phyloP scores from a whole-genome alignment of 345 rosid genomes.

The Alliaria petiolata region DNA sequence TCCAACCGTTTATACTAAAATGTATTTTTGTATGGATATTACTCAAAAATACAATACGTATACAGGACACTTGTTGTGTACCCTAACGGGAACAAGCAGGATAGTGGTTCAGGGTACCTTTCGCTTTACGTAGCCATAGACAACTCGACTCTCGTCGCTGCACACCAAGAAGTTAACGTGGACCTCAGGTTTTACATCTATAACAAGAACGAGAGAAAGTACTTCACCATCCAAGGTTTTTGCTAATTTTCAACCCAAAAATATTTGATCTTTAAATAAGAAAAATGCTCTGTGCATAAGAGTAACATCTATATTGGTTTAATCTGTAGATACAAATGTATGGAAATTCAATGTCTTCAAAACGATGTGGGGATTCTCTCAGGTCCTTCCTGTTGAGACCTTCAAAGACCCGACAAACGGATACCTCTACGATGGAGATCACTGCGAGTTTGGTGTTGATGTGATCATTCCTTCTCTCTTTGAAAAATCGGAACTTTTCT shows the following conservation, averaged over 20 bases:
- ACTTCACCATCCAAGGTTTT: slow-evolving; percentile 18
- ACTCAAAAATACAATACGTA: neutral
- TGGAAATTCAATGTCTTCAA: neutral
- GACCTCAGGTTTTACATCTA: slow-evolving; percentile 17
- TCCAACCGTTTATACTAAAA: too few species aligned
- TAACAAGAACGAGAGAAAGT: neutral
- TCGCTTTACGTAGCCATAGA: slow-evolving; percentile 15
- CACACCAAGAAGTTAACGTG: neutral
- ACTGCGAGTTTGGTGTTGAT: slow-evolving; percentile 5
- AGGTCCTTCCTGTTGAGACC: neutral
- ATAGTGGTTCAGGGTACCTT: neutral
- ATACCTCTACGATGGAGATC: neutral
- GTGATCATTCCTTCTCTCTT: neutral
- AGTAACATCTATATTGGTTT: neutral
- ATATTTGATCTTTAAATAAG: too few species aligned
- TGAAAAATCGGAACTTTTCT: neutral
- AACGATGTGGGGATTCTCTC: neutral
- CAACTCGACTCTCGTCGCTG: neutral
- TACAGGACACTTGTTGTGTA: neutral
- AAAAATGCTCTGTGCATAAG: neutral
- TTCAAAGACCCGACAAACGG: neutral
- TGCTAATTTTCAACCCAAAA: neutral
- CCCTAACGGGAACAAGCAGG: neutral
- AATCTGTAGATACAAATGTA: neutral
- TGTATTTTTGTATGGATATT: too few species aligned